Percentiles rank a stretch among this genome's conserved stretches.
Conservation (phyloP, 305 asterid species). For the Caryopteris hybrid region DNA sequence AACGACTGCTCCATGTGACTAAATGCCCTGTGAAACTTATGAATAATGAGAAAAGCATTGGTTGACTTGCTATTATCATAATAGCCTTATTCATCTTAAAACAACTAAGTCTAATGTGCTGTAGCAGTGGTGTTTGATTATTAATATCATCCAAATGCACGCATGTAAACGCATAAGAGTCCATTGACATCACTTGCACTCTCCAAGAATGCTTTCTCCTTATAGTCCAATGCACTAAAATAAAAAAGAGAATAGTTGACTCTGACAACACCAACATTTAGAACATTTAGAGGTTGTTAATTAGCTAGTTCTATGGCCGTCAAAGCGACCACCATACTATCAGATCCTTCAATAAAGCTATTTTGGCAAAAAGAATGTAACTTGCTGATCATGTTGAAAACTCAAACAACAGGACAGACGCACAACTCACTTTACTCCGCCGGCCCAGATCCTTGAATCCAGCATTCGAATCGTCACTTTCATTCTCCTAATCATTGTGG, state of each 20-base stretch:
- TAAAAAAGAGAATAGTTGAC: background rate
- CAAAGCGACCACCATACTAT: background rate
- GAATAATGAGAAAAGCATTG: background rate
- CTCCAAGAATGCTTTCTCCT: background rate
- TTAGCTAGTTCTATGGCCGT: background rate
- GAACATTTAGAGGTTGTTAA: background rate
- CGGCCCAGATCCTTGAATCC: conserved; percentile 67
- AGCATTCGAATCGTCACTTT: conserved; percentile 35
- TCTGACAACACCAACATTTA: no score
- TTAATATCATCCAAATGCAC: no score
- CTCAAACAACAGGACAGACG: background rate
- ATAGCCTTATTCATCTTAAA: background rate
- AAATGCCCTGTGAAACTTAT: background rate
- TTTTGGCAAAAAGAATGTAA: background rate
- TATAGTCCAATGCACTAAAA: background rate
- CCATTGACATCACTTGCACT: background rate
- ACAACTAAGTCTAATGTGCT: background rate
- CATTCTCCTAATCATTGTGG: conserved; percentile 36
- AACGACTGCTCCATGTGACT: background rate
- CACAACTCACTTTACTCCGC: conserved; percentile 64
- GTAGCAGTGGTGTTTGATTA: background rate
- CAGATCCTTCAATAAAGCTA: background rate
- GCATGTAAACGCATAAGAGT: no score
- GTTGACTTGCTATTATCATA: background rate
- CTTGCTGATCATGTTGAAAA: background rate